Conservation (phyloP, 441 rosid species). For the Jatropha multifida region DNA sequence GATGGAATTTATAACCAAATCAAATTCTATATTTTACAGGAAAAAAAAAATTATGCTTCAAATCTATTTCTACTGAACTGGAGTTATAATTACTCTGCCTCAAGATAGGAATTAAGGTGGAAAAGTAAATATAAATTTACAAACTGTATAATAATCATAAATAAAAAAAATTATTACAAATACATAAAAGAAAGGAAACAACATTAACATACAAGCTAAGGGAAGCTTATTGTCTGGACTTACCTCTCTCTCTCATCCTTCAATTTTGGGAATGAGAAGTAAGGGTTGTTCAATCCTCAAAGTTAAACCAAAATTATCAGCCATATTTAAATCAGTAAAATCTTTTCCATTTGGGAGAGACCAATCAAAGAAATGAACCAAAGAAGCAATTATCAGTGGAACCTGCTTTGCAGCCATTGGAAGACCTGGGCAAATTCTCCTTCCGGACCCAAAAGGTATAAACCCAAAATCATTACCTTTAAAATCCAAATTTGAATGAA, state of each 20-base stretch:
- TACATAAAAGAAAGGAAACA: no score
- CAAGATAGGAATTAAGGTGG: neutral
- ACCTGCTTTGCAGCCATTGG: conserved; percentile 38
- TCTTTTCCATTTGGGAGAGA: conserved; percentile 29
- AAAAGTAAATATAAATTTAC: neutral
- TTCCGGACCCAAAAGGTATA: conserved; percentile 60
- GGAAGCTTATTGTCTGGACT: neutral
- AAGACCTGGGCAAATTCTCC: conserved; percentile 55
- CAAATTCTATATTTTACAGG: neutral
- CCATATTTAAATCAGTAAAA: conserved; percentile 22
- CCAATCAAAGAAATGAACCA: conserved; percentile 39
- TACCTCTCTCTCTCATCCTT: conserved; percentile 7
- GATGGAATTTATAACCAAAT: neutral
- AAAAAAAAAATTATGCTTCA: no score
- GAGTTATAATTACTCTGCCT: neutral
- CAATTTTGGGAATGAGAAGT: conserved; percentile 28
- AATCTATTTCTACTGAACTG: no score
- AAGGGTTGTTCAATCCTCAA: conserved; percentile 32
- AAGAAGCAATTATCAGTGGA: conserved; percentile 30
- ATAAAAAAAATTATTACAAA: neutral
- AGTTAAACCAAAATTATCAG: conserved; percentile 34
- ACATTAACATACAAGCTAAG: neutral
- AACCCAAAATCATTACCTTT: conserved; percentile 54
- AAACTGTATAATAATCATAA: neutral
- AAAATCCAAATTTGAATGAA: conserved; percentile 36